Percentiles rank a stretch among this genome's conserved stretches.
Conservation (phyloP, 139 green algal species). For the Micractinium sp. region DNA sequence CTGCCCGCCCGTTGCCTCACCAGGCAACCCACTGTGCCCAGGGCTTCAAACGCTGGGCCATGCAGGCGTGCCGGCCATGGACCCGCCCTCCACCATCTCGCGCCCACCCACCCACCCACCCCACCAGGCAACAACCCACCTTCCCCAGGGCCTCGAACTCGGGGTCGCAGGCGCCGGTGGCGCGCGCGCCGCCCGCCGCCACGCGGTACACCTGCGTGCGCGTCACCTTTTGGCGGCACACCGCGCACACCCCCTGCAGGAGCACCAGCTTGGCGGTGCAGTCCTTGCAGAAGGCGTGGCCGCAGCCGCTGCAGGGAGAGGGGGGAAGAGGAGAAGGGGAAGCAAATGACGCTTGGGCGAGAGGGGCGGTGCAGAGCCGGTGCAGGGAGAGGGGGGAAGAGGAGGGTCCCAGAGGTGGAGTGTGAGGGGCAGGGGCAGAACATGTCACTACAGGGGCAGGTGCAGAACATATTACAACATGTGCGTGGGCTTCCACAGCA, state of each 20-base stretch:
- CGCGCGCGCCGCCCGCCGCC: slow-evolving; percentile 8
- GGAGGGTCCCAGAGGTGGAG: no score
- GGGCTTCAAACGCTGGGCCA: no score
- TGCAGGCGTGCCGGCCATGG: neutral
- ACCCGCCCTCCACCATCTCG: neutral
- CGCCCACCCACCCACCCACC: neutral
- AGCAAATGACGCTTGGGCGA: no score
- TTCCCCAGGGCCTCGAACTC: neutral
- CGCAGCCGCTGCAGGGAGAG: slow-evolving; percentile 40
- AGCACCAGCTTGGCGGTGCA: slow-evolving; percentile 49
- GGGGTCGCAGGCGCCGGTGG: slow-evolving; percentile 5
- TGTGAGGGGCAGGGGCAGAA: no score
- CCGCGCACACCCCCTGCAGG: slow-evolving; percentile 32
- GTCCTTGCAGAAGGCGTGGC: slow-evolving; percentile 63
- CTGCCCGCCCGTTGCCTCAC: no score
- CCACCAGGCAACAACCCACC: neutral
- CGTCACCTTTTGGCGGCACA: slow-evolving; percentile 39
- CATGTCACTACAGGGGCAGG: no score
- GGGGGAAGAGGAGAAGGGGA: neutral
- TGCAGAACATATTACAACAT: no score
- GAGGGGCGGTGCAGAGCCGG: no score
- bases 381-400: no score
- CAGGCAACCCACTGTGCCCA: no score
- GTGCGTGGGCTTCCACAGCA: no score
- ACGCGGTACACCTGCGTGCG: slow-evolving; percentile 34